A percentile compares a stretch with the other conserved stretches of the same genome.
phyloP scores from a whole-genome alignment of 2,329 filamentous ascomycete genomes.

The Penicillium sp. region DNA sequence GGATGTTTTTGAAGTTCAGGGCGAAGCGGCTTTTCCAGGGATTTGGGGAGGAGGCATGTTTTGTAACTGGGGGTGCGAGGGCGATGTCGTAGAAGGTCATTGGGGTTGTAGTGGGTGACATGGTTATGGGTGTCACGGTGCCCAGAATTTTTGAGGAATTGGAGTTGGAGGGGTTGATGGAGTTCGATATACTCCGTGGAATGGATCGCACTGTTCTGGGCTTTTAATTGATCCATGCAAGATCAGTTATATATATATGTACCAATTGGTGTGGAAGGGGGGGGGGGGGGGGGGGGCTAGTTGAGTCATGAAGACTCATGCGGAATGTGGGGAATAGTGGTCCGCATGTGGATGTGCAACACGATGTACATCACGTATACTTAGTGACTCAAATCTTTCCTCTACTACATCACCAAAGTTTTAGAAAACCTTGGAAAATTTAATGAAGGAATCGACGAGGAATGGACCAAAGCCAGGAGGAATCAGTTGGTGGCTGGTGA shows the following conservation, averaged over 20 bases:
- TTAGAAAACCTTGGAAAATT: too few species aligned
- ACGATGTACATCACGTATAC: neutral
- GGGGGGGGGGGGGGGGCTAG: neutral
- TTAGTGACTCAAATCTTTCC: neutral
- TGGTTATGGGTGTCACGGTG: neutral
- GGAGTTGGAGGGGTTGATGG: neutral
- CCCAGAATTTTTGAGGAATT: neutral
- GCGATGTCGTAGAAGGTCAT: conserved; percentile 51
- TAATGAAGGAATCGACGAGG: neutral
- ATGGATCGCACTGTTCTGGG: too few species aligned
- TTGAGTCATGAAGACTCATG: neutral
- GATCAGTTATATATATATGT: neutral
- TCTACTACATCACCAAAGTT: too few species aligned
- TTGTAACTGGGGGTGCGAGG: conserved; percentile 33
- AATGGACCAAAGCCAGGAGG: neutral
- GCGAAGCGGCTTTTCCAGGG: conserved; percentile 54
- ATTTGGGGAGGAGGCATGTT: conserved; percentile 46
- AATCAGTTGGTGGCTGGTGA: neutral
- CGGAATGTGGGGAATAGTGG: neutral
- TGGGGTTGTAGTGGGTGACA: neutral
- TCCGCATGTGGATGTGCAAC: neutral
- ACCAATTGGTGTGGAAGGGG: neutral
- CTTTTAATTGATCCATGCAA: neutral
- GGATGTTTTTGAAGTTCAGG: conserved; percentile 51
- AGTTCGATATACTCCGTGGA: too few species aligned